Evolutionary conservation across 1,284 basidiomycete species (phyloP), one percentile per base, ranked within the genome.

Genomic region (Flammula alnicola): DNA sequence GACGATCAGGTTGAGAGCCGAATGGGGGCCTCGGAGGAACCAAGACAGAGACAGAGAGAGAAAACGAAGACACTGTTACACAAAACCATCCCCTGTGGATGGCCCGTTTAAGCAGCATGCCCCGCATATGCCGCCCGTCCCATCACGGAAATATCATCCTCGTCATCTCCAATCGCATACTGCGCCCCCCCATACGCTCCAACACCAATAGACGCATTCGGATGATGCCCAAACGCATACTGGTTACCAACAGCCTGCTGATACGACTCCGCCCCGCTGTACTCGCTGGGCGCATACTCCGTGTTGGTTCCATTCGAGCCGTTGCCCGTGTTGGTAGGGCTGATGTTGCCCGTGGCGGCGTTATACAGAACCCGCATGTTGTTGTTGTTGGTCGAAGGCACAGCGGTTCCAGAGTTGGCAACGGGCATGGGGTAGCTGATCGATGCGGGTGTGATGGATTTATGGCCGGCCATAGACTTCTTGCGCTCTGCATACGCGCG

Each of bases 401-500:
- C 40, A 11, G 52, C 35, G 14, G 37, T 41, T 1, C 36, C 37
- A 3, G 51, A 27, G 40, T 16, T 51, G 6, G 53, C 50, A 2
- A 49, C 52, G 22, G 62, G 56, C 26, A 60, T 47, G 2, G 61
- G 60, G 36, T 58, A 62, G 14, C 56, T 58, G 38, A 63, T 59
- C 19, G 27, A 35, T 2, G 52, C 17, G 16, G 23, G 27, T 4
- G 31, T 27, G 22, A 47, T 44, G 12, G 36, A 36, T 3, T 30
- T 37, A 10, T 12, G 12, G 5, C 22, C 40, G 5, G 19, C 22
- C 44, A 46, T 35, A 5, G 35, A 40, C 51, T 64, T 66, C 57
- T 76, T 79, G 46, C 81, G 74, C 41, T 81, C 80, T 2, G 87
- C 87, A 50, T 90, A 90, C 0, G 83, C 84, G n/a, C 80, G 78